Evolutionary conservation across 805 yeast genomes (phyloP).

Genomic region (Ogataea thermomethanolica): DNA sequence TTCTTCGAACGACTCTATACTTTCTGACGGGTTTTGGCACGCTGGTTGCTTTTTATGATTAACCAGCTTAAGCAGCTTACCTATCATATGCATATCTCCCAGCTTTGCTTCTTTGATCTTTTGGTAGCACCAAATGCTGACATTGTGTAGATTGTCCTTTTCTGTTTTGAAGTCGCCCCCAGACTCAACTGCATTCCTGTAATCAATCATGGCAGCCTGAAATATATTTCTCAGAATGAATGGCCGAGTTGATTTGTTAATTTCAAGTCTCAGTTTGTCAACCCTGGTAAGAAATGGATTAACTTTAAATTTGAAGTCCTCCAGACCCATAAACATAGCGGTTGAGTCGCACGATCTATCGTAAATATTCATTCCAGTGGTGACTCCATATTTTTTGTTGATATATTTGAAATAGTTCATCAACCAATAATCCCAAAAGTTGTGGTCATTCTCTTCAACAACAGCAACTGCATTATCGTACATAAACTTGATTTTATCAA

Average conservation of each 20-base stretch:
- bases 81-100: constrained; percentile 10
- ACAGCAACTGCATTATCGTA: constrained; percentile 15
- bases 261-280: constrained; percentile 22
- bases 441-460: constrained; percentile 15
- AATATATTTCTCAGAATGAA: constrained; percentile 29
- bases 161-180: constrained; percentile 10
- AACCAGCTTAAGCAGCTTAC: constrained; percentile 23
- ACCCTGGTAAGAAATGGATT: constrained; percentile 31
- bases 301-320: constrained; percentile 12
- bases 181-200: constrained; percentile 12
- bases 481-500: constrained; percentile 24
- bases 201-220: constrained; percentile 21
- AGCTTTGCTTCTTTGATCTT: constrained; percentile 18
- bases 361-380: constrained; percentile 24
- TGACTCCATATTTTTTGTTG: constrained; percentile 23
- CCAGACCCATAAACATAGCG: constrained; percentile 14
- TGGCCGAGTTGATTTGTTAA: constrained; percentile 14
- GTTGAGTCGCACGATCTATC: constrained; percentile 7
- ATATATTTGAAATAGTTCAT: constrained; percentile 32
- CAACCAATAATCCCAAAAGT: constrained; percentile 33
- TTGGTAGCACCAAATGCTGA: constrained; percentile 25
- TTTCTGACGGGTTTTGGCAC: neutral
- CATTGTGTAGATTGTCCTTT: constrained; percentile 10
- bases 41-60: constrained; percentile 12
- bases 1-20: constrained; percentile 1